Evolutionary conservation across 306 rosid species (phyloP).

Genomic region (Mimosa bimucronata): DNA sequence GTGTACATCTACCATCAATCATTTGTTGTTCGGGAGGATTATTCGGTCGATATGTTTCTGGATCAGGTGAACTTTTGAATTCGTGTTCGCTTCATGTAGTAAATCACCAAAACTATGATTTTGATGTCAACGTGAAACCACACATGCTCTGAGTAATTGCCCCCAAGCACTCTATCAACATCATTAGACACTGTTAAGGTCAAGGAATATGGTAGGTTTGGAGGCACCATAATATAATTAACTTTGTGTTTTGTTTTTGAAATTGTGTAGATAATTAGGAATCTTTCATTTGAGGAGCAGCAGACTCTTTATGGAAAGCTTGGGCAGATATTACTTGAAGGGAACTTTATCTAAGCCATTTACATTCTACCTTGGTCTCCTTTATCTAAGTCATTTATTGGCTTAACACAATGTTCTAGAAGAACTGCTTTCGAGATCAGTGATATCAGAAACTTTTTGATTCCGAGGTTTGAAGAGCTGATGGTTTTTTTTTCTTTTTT

Average conservation of each 20-base stretch:
- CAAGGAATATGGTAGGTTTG: background rate
- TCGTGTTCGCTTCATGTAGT: background rate
- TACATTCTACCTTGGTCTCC: slow-evolving; percentile 34
- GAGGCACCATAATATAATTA: background rate
- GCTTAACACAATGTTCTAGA: slow-evolving; percentile 19
- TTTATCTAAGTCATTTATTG: slow-evolving; percentile 37
- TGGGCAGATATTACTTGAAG: slow-evolving; percentile 63
- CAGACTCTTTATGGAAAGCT: slow-evolving; percentile 66
- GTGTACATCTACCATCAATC: slow-evolving; percentile 94
- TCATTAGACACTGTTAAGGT: background rate
- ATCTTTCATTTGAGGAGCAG: slow-evolving; percentile 85
- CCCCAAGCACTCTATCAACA: background rate
- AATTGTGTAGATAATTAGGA: slow-evolving; percentile 65
- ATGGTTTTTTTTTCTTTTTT: background rate
- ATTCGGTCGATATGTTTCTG: slow-evolving; percentile 74
- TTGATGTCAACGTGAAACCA: background rate
- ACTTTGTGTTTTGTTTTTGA: background rate
- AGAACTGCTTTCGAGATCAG: background rate
- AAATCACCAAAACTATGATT: background rate
- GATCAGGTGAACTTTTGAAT: slow-evolving; percentile 64
- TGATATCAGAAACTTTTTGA: background rate
- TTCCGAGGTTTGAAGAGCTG: background rate
- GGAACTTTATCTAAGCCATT: slow-evolving; percentile 41
- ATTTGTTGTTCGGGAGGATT: slow-evolving; percentile 65
- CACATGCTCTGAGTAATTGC: background rate